phyloP scores from a whole-genome alignment of 805 yeast species.

The Wickerhamiella domercqiae region DNA sequence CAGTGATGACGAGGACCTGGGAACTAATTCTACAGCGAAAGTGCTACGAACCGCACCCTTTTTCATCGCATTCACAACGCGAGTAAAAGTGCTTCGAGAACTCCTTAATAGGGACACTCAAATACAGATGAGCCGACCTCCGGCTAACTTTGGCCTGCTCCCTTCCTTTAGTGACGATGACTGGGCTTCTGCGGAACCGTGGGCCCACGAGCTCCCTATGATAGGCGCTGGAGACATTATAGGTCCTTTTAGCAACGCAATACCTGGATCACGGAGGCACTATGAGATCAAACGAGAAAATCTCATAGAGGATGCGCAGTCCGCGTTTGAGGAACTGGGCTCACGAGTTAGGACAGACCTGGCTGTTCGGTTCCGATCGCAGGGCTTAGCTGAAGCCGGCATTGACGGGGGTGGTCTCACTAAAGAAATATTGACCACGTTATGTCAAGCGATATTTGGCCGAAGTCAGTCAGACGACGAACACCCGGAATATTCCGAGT shows the following conservation, averaged over 20 bases:
- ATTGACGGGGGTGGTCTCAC: slow-evolving; percentile 96
- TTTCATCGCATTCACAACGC: slow-evolving; percentile 55
- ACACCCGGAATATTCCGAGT: not conserved
- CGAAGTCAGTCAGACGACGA: slow-evolving; percentile 1
- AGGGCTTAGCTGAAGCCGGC: slow-evolving; percentile 70
- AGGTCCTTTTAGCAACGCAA: no score
- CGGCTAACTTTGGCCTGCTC: not conserved
- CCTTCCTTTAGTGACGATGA: not conserved
- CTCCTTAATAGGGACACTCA: slow-evolving; percentile 40
- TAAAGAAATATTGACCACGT: slow-evolving; percentile 69
- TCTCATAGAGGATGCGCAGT: slow-evolving; percentile 61
- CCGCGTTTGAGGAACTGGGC: slow-evolving; percentile 39
- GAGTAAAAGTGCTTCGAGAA: slow-evolving; percentile 59
- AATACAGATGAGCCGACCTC: not conserved
- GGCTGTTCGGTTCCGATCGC: slow-evolving; percentile 51
- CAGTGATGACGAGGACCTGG: slow-evolving; percentile 13
- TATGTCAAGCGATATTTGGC: slow-evolving; percentile 50
- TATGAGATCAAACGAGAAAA: slow-evolving; percentile 42
- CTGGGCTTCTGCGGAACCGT: not conserved
- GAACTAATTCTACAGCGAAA: slow-evolving; percentile 20
- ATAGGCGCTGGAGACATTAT: not conserved
- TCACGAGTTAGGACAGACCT: slow-evolving; percentile 41
- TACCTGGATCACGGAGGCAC: no score
- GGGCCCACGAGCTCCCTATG: not conserved
- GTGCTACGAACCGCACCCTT: slow-evolving; percentile 58